Conservation (phyloP, 2,329 filamentous ascomycete genomes). For the Decorospora gaudefroyi region DNA sequence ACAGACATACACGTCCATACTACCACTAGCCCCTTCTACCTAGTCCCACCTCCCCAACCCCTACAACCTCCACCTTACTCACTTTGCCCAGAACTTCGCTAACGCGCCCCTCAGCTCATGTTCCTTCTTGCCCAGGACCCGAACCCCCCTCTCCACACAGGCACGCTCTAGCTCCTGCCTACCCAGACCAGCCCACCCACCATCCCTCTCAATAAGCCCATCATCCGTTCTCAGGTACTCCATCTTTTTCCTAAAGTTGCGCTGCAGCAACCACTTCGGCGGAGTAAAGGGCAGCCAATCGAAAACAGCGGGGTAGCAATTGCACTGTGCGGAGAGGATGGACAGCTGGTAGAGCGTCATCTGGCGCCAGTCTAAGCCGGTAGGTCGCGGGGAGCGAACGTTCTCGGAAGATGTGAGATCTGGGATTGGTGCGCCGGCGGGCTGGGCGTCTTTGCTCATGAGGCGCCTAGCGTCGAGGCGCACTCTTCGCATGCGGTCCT, state of each 20-base stretch:
- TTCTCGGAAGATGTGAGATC: neutral
- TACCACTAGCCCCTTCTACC: too few relatives aligned
- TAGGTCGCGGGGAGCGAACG: too few relatives aligned
- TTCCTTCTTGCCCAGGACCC: conserved; percentile 37
- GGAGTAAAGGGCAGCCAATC: conserved; percentile 50
- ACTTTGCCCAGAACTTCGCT: conserved; percentile 2
- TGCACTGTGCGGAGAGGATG: conserved; percentile 24
- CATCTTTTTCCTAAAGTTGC: conserved; percentile 60
- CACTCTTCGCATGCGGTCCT: conserved; percentile 22
- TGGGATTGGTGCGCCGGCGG: neutral
- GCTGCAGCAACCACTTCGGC: conserved; percentile 57
- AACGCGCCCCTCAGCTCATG: conserved; percentile 33
- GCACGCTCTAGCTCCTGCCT: conserved; percentile 70
- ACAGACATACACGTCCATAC: too few relatives aligned
- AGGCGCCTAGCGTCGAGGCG: conserved; percentile 25
- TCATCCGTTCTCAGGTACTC: conserved; percentile 73
- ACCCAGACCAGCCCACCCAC: conserved; percentile 63
- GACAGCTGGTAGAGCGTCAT: conserved; percentile 27
- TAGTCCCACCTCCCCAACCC: neutral
- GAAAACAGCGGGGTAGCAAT: conserved; percentile 40
- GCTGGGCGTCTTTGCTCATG: conserved; percentile 17
- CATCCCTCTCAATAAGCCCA: conserved; percentile 64
- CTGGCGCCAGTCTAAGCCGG: conserved; percentile 9
- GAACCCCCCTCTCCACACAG: conserved; percentile 61
- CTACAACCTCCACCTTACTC: neutral